Conservation (phyloP, 305 asterid species). For the Stenogyne calaminthoides region DNA sequence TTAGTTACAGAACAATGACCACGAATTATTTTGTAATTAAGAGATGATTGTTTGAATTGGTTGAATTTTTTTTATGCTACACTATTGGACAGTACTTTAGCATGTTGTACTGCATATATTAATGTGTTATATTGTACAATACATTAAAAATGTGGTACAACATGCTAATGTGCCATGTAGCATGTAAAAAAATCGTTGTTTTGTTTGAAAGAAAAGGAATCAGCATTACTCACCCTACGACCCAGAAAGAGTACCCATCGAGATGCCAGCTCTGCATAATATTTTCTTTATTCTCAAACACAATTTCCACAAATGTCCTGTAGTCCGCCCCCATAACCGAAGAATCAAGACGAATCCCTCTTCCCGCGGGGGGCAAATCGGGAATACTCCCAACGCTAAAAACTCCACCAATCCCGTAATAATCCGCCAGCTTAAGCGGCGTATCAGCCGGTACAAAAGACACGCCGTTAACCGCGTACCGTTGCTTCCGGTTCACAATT, state of each 20-base stretch:
- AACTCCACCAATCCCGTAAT: constrained; percentile 60
- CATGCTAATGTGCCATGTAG: too few relatives aligned
- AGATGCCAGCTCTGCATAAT: constrained; percentile 71
- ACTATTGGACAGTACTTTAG: too few relatives aligned
- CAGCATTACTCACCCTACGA: constrained; percentile 54
- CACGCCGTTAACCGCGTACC: constrained; percentile 67
- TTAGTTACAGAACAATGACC: too few relatives aligned
- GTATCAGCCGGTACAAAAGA: constrained; percentile 66
- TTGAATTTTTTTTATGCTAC: too few relatives aligned
- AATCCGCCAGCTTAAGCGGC: constrained; percentile 77
- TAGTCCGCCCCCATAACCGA: constrained; percentile 71
- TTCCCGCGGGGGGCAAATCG: constrained; percentile 40
- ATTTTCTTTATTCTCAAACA: constrained; percentile 59
- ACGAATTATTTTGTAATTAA: too few relatives aligned
- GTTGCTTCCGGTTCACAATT: constrained; percentile 45
- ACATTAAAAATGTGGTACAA: too few relatives aligned
- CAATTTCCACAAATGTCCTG: constrained; percentile 63
- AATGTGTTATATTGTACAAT: too few relatives aligned
- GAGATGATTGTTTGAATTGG: too few relatives aligned
- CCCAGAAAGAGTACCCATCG: constrained; percentile 70
- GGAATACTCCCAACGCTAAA: constrained; percentile 65
- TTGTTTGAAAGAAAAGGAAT: not conserved
- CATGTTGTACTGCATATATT: too few relatives aligned
- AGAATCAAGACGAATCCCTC: constrained; percentile 43
- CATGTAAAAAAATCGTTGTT: not conserved